Evolutionary conservation across 331 rosid genomes (phyloP), one percentile per base, ranked within the genome.

Genomic region (Stylosanthes scabra): DNA sequence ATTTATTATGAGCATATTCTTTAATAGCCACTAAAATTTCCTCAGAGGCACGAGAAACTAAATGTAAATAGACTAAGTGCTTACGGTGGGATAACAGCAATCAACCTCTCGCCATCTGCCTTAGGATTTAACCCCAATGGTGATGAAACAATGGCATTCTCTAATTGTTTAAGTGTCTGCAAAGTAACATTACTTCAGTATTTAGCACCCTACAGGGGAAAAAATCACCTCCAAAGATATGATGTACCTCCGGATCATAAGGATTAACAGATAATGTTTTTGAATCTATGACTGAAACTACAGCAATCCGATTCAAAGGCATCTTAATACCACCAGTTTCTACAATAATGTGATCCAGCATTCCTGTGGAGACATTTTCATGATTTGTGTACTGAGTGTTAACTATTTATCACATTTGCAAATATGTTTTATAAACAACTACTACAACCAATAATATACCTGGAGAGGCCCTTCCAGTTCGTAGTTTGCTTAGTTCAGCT

Each of bases 31-130:
- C 20, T 29, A 70, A 51, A 65, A 69, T 59, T 55, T 59, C 71
- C 51, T 67, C 55, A 1, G 3, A 41, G 49, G 41, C 52, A 80
- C 11, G 28, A 70, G 61, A 34, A 60, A 81, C 34, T 6, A 49
- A 72, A 63, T n/a, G 34, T 55, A 65, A 67, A 68, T 59, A 31
- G 68, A 71, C 60, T 49, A 64, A 49, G 15, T 56, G 72, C 99
- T 87, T 88, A 95, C 93, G 88, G 91, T 63, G 99, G 99, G 83
- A 91, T 91, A 75, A 73, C 96, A 55, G 97, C 99, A 83, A 91
- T 82, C 86, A 95, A 78, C 71, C 97, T 88, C 37, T 95, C 97
- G 55, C 97, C 93, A 54, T 91, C 99, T 52, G 74, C 87, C 51
- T 63, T 90, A 50, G 97, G 99, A 78, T 86, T 86, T 61, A 95